Evolutionary conservation across 2,329 filamentous ascomycete species (phyloP), one percentile per base, ranked within the genome.

Genomic region (Pestalotiopsis sp.): DNA sequence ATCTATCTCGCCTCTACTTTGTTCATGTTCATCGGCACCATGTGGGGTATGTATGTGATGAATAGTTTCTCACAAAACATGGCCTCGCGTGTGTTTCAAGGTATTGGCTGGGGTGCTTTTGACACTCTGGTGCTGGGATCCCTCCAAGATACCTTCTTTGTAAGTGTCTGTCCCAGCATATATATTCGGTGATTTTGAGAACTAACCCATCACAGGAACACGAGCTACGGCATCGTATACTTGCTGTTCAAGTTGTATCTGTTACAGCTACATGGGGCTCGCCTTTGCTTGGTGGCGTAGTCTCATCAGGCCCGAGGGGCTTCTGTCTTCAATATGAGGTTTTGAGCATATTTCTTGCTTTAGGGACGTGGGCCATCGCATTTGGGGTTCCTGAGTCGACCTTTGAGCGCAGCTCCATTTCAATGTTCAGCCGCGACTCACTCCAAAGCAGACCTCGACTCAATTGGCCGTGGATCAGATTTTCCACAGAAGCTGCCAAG

Each of bases 21-120:
- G 1, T 66, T 85, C 4, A 74, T 88, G 60, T 83, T 89, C 58
- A 77, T 83, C 57, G 87, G 86, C 1, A 79, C 81, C 3, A 75
- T 86, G 1, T 88, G 86, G 85, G 87, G 85, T 70, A 84, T 83
- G 69, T 79, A 80, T 20, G 80, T 84, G 4, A 73, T 74, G 6
- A 74, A 75, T 62, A 82, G 76, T 70, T 85, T 83, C 66, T 78
- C 77, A 9, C 80, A 84, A 67, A 85, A 84, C 73, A 83, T 89
- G 82, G 82, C 81, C 0, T 84, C 86, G 2, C 82, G 88, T 11
- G 73, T 87, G 20, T 80, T 90, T 41, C 86, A 89, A 73, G 87
- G 87, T 1, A 67, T 90, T 0, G 87, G 85, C n/a, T 89, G 88
- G 85, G 87, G 87, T 5, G 83, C 84, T 12, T 87, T 89, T 69